Conservation (phyloP, 2,329 filamentous ascomycete genomes). For the Coniella lustricola region DNA sequence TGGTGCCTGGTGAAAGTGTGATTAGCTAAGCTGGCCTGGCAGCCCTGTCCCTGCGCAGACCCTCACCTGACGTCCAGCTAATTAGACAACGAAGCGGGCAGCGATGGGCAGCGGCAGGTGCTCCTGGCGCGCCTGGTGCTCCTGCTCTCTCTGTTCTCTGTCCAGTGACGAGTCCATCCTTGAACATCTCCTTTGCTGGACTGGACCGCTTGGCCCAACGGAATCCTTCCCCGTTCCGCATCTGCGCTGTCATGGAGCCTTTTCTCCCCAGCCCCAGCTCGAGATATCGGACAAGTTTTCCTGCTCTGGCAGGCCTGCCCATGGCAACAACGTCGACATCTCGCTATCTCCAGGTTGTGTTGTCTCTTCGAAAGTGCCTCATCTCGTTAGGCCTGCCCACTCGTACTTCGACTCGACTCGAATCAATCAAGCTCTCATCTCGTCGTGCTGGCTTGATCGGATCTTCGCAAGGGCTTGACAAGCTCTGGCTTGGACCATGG, state of each 20-base stretch:
- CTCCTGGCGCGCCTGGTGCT: no score
- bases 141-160: no score
- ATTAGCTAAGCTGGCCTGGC: neutral
- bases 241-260: neutral
- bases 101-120: neutral
- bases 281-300: slow-evolving; percentile 3
- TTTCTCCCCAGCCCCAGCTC: neutral
- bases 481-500: no score
- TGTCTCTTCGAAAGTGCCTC: neutral
- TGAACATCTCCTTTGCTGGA: neutral
- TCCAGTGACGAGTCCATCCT: neutral
- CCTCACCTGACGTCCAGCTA: neutral
- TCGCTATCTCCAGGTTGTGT: neutral
- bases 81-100: neutral
- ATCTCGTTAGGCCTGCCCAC: neutral
- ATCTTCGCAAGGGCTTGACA: neutral
- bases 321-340: neutral
- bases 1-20: no score
- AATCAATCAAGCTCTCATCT: no score
- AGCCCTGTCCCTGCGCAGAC: neutral
- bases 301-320: neutral
- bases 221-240: neutral
- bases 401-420: no score
- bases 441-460: no score
- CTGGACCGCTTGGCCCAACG: neutral